Evolutionary conservation across 345 rosid genomes (phyloP).

Genomic region (Garcia nutans): DNA sequence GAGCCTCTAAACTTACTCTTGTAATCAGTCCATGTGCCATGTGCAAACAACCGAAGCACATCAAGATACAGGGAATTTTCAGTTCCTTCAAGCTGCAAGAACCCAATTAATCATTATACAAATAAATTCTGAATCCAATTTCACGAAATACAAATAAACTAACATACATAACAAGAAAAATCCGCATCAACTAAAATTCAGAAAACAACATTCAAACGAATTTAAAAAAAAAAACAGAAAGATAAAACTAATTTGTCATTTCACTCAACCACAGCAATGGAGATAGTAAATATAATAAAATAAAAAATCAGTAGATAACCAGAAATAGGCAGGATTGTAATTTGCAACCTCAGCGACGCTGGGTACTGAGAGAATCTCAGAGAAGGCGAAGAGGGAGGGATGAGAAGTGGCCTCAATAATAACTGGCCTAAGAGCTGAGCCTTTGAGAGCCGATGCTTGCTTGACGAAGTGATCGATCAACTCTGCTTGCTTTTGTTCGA

Average conservation of each 20-base stretch:
- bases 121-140: background rate
- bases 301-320: background rate
- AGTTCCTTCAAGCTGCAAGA: slow-evolving; percentile 80
- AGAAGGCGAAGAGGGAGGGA: slow-evolving; percentile 86
- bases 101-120: background rate
- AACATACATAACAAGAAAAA: too few species aligned
- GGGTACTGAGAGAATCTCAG: slow-evolving; percentile 82
- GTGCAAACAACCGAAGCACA: slow-evolving; percentile 74
- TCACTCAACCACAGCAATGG: background rate
- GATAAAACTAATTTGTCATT: background rate
- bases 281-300: background rate
- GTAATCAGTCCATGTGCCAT: slow-evolving; percentile 95
- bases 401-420: slow-evolving; percentile 80
- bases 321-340: background rate
- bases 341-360: slow-evolving; percentile 45
- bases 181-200: too few species aligned
- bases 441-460: slow-evolving; percentile 54
- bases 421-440: slow-evolving; percentile 51
- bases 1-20: slow-evolving; percentile 46
- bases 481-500: slow-evolving; percentile 80
- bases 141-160: background rate
- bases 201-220: too few species aligned
- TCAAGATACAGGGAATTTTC: slow-evolving; percentile 55
- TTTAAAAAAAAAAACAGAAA: background rate
- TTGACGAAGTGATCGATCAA: slow-evolving; percentile 60